phyloP scores from a whole-genome alignment of 768 basidiomycete genomes.

The Suillus hirtellus region DNA sequence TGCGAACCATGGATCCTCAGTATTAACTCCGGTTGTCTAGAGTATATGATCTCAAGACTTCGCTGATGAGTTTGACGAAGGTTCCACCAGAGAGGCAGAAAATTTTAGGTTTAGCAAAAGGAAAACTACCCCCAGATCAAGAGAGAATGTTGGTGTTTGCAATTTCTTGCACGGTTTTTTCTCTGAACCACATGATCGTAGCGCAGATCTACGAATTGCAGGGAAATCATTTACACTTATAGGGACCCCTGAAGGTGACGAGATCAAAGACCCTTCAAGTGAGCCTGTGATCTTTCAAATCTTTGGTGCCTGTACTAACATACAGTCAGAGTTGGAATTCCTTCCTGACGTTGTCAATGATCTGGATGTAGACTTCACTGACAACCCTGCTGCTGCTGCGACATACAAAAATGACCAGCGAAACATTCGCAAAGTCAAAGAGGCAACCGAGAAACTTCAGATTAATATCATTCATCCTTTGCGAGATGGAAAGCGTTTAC shows the following conservation, averaged over 20 bases:
- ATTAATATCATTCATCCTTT: conserved; percentile 76
- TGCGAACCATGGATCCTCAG: neutral
- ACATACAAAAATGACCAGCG: conserved; percentile 72
- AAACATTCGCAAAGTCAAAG: conserved; percentile 79
- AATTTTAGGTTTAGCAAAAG: conserved; percentile 81
- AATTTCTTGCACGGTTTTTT: conserved; percentile 4
- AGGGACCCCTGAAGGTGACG: conserved; percentile 83
- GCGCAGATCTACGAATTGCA: conserved; percentile 57
- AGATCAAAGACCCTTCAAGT: conserved; percentile 80
- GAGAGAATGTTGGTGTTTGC: conserved; percentile 50
- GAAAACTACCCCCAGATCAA: conserved; percentile 78
- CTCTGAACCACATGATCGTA: conserved; percentile 25
- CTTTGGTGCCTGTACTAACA: neutral
- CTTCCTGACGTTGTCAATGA: conserved; percentile 78
- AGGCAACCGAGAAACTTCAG: conserved; percentile 63
- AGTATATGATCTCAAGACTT: conserved; percentile 76
- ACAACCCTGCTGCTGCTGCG: conserved; percentile 55
- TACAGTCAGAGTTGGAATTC: conserved; percentile 52
- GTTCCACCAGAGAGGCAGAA: conserved; percentile 88
- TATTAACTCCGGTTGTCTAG: conserved; percentile 39
- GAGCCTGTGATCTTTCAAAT: conserved; percentile 19
- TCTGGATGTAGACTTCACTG: conserved; percentile 78
- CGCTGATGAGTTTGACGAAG: conserved; percentile 65
- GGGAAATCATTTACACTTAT: conserved; percentile 83
- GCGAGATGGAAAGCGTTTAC: conserved; percentile 72